Base-by-base conservation (phyloP, 2,329 filamentous ascomycete genomes). In the Colletotrichum truncatum region DNA sequence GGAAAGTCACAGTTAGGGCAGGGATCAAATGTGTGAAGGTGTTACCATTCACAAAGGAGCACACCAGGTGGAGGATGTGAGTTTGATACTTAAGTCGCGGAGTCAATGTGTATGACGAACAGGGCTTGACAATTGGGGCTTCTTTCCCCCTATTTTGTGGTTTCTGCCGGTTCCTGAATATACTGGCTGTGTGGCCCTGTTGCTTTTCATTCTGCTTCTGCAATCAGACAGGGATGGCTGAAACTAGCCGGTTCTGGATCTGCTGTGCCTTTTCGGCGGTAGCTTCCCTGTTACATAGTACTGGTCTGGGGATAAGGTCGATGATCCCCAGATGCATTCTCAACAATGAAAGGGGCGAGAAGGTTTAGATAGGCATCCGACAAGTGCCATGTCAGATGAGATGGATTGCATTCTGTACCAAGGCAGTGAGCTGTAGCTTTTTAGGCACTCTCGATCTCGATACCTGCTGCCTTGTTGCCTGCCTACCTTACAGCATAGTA, bases 201-300 rank as follows among this genome's bases (percentile, higher is more conserved):
- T 30, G 34, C 49, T 30, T 55, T 49, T 65, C 30, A 41, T 38
- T 14, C 48, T 30, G 34, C 49, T 30, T 55, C 57, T 65, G 56
- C 58, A 62, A 48, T 49, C 57, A 65, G 49, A 38, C 36, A 56
- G 57, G 43, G 62, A 45, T 36, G 12, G 28, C 57, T 62, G 62
- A 56, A 61, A 51, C 62, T 62, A 56, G 49, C 49, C 49, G 30
- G 28, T 38, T 39, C 21, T 46, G 14, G 21, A 32, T 16, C 28
- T 62, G 28, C 36, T 49, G 16, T 60, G 26, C 38, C 28, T 43
- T 45, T n/a, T 49, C 16, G 55, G 55, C n/a, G 34, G 25, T n/a
- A 55, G 30, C n/a, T 18, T 34, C 16, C 34, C 9, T 49, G 55
- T 32, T n/a, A n/a, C n/a, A n/a, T n/a, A n/a, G n/a, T n/a, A n/a